Evolutionary conservation across 306 rosid species (phyloP).

Genomic region (Fagus sylvatica): DNA sequence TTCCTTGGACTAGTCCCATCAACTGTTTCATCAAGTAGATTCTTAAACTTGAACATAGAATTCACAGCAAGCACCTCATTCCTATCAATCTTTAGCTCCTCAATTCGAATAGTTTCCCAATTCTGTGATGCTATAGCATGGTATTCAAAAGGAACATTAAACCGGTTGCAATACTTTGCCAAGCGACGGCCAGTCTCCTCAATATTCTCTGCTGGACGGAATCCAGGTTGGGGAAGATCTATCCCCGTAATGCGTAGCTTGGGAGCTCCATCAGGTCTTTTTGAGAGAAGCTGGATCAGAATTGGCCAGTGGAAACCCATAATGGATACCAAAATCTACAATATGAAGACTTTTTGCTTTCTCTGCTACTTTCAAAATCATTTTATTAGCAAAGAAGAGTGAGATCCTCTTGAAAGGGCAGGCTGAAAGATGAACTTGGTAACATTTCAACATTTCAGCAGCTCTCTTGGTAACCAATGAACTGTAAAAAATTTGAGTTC

Average conservation of each 20-base stretch:
- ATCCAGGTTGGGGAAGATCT: constrained; percentile 79
- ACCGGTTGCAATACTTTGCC: constrained; percentile 44
- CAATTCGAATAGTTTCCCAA: constrained; percentile 10
- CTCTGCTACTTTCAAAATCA: constrained; percentile 40
- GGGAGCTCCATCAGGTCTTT: constrained; percentile 45
- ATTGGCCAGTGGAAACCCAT: constrained; percentile 87
- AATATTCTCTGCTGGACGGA: constrained; percentile 69
- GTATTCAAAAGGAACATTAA: constrained; percentile 71
- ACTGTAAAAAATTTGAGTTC: constrained; percentile 28
- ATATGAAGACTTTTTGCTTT: constrained; percentile 54
- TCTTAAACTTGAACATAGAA: not conserved
- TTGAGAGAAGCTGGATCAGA: constrained; percentile 52
- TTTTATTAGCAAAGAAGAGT: constrained; percentile 31
- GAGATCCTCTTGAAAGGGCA: constrained; percentile 65
- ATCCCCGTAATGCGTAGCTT: constrained; percentile 66
- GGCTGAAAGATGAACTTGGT: constrained; percentile 43
- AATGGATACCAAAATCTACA: constrained; percentile 69
- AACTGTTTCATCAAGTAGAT: constrained; percentile 4
- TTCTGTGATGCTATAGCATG: constrained; percentile 28
- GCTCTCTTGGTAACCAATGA: constrained; percentile 22
- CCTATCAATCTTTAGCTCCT: constrained; percentile 5
- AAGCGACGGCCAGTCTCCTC: constrained; percentile 81
- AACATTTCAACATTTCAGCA: constrained; percentile 55
- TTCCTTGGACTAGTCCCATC: not conserved
- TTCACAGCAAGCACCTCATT: constrained; percentile 10